Conservation (phyloP, 768 basidiomycete species). For the Russula ochroleuca region DNA sequence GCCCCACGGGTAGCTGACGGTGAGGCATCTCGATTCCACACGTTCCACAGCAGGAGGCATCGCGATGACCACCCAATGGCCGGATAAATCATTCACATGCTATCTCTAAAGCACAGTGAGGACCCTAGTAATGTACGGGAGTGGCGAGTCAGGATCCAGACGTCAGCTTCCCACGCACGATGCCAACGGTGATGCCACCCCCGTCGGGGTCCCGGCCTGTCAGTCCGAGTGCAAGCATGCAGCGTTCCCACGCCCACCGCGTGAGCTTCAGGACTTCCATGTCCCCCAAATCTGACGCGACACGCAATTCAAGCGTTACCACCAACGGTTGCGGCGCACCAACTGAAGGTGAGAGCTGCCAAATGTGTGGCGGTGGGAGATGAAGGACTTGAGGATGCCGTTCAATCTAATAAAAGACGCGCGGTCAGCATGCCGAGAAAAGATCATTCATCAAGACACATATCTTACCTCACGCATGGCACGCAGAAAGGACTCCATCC, state of each 20-base stretch:
- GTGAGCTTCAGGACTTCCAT: slow-evolving; percentile 68
- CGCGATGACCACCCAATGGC: neutral
- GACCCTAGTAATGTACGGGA: neutral
- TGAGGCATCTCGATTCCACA: neutral
- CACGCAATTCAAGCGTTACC: slow-evolving; percentile 77
- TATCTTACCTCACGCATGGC: slow-evolving; percentile 69
- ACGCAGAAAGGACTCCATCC: slow-evolving; percentile 78
- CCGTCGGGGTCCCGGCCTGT: slow-evolving; percentile 39
- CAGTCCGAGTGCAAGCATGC: slow-evolving; percentile 47
- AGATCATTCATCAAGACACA: neutral
- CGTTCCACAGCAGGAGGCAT: neutral
- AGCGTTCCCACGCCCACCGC: slow-evolving; percentile 69
- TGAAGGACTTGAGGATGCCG: slow-evolving; percentile 79
- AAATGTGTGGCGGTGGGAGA: slow-evolving; percentile 81
- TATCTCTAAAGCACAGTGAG: neutral
- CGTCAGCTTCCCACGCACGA: slow-evolving; percentile 51
- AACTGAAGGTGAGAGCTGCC: slow-evolving; percentile 60
- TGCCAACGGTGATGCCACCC: slow-evolving; percentile 69
- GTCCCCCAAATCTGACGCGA: slow-evolving; percentile 61
- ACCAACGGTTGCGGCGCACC: slow-evolving; percentile 45
- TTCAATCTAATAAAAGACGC: slow-evolving; percentile 52
- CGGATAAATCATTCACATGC: neutral
- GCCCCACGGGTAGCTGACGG: neutral
- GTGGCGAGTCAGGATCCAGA: neutral
- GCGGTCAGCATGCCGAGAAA: neutral